Evolutionary conservation across 2,329 filamentous ascomycete species (phyloP).

Genomic region (Epichloe uncinata): DNA sequence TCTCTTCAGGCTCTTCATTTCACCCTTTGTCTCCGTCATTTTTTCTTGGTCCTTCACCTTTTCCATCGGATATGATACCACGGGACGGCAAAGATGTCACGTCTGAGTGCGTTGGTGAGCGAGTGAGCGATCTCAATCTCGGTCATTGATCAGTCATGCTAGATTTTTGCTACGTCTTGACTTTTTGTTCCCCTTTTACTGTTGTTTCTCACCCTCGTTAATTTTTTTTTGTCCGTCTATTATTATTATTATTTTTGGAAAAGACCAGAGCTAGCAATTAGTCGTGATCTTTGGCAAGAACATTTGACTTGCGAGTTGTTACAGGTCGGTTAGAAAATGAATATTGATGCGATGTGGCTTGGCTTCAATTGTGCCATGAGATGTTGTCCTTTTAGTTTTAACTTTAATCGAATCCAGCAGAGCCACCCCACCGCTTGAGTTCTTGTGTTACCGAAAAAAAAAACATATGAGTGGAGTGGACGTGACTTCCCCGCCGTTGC

Average conservation of each 20-base stretch:
- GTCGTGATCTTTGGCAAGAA: constrained; percentile 4
- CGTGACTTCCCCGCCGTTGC: not conserved
- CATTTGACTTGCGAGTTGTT: not conserved
- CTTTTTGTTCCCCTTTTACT: constrained; percentile 8
- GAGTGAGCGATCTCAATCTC: constrained; percentile 2
- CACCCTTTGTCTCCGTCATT: constrained; percentile 6
- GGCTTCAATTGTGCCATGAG: not conserved
- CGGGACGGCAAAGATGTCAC: constrained; percentile 7
- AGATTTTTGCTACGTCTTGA: constrained; percentile 7
- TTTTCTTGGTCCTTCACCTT: constrained; percentile 1
- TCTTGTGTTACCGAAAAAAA: not conserved
- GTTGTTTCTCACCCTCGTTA: not conserved
- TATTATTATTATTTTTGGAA: not conserved
- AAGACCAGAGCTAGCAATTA: too few species aligned
- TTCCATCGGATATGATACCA: constrained; percentile 15
- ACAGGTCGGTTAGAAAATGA: not conserved
- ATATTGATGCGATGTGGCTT: not conserved
- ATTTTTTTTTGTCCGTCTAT: constrained; percentile 5
- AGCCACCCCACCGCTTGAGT: not conserved
- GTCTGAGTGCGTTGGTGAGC: constrained; percentile 2
- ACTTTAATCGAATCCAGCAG: not conserved
- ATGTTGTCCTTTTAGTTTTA: not conserved
- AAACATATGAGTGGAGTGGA: not conserved
- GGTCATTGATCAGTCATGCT: constrained; percentile 6
- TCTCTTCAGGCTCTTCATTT: constrained; percentile 6